phyloP scores from a whole-genome alignment of 2,329 filamentous ascomycete genomes.

The Epichloe sylvatica region DNA sequence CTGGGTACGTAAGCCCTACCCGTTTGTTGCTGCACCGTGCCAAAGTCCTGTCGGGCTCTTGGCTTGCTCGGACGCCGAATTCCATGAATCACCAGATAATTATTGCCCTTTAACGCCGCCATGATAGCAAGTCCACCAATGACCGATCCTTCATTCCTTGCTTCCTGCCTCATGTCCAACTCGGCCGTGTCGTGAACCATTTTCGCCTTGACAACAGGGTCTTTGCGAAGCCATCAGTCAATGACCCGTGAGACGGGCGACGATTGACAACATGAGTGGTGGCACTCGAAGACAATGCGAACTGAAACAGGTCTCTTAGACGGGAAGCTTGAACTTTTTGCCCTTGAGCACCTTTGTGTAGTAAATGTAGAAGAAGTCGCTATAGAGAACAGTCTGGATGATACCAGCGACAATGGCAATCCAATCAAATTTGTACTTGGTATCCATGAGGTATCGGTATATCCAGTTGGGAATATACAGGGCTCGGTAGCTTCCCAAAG shows the following conservation, averaged over 20 bases:
- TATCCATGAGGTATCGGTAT: constrained; percentile 70
- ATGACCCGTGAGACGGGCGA: not conserved
- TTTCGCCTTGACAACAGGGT: too few relatives aligned
- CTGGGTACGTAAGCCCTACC: not conserved
- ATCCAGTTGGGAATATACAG: constrained; percentile 99
- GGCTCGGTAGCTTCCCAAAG: constrained; percentile 77
- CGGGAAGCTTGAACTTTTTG: constrained; percentile 75
- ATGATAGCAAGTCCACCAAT: constrained; percentile 2
- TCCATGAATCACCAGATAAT: not conserved
- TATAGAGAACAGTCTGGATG: constrained; percentile 88
- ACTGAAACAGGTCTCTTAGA: constrained; percentile 33
- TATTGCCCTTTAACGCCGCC: constrained; percentile 3
- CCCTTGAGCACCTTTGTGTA: constrained; percentile 91
- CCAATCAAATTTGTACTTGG: constrained; percentile 59
- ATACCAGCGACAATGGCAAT: constrained; percentile 83
- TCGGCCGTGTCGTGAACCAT: not conserved
- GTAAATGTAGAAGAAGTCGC: constrained; percentile 99
- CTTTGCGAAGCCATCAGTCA: not conserved
- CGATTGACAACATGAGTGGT: not conserved
- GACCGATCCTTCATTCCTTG: not conserved
- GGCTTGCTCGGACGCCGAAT: not conserved
- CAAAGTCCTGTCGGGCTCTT: not conserved
- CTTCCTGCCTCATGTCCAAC: not conserved
- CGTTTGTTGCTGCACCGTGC: not conserved
- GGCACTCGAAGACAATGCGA: not conserved